A percentile compares a stretch with the other conserved stretches of the same genome.
These are phyloP conservation scores for Lolium rigidum DNA, from an alignment of 176 grass and related monocot genomes.

Conservation along the genomic window DNA sequence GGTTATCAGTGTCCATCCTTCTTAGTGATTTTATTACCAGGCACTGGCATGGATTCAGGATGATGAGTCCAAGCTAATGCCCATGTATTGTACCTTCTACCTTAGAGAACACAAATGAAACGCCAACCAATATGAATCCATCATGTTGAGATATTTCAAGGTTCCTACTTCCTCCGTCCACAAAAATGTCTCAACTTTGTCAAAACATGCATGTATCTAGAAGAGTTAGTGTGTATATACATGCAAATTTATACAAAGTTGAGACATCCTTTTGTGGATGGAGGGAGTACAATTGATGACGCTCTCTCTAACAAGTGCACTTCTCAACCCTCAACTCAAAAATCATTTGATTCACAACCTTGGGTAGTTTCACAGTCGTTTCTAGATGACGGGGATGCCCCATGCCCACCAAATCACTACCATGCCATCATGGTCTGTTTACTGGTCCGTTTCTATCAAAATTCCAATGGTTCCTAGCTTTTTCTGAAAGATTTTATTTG, in stretches of 20 bases:
- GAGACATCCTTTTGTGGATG: too few relatives aligned
- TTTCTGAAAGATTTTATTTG: constrained; percentile 6
- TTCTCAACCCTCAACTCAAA: constrained; percentile 2
- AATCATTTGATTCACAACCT: background rate
- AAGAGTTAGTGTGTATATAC: too few relatives aligned
- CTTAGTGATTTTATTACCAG: background rate
- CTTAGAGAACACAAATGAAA: background rate
- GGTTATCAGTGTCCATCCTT: background rate
- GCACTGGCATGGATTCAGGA: background rate
- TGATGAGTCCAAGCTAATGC: constrained; percentile 7
- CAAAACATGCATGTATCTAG: too few relatives aligned
- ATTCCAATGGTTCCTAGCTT: background rate
- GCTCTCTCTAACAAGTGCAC: constrained; percentile 15
- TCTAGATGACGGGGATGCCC: background rate
- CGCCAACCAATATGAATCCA: background rate
- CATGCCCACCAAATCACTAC: constrained; percentile 6
- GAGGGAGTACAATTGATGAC: background rate
- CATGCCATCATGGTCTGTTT: background rate
- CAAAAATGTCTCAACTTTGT: too few relatives aligned
- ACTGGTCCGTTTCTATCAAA: background rate
- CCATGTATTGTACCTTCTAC: background rate
- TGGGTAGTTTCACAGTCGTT: background rate
- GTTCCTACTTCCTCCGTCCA: background rate
- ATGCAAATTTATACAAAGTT: too few relatives aligned
- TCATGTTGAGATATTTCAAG: background rate